Evolutionary conservation across 2,329 filamentous ascomycete species (phyloP).

Genomic region (Leptographium lundbergii): DNA sequence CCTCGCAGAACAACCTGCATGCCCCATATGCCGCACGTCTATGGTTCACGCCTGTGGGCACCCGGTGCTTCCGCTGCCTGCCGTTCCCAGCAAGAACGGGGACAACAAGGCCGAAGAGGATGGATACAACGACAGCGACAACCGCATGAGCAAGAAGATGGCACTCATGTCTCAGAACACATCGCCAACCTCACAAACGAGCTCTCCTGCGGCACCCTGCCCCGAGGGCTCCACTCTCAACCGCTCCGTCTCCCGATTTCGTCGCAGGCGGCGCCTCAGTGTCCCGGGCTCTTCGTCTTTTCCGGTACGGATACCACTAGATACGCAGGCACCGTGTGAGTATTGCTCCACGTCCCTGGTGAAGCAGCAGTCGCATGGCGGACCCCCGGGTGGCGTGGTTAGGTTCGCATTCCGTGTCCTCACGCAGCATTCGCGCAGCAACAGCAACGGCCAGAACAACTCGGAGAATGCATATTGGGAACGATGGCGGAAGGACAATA

Average conservation of each 20-base stretch:
- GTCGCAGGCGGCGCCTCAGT: neutral
- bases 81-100: too few relatives aligned
- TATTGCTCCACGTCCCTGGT: neutral
- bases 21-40: constrained; percentile 26
- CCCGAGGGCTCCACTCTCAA: neutral
- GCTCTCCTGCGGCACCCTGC: neutral
- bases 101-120: neutral
- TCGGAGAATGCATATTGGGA: constrained; percentile 3
- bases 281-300: neutral
- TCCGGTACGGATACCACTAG: neutral
- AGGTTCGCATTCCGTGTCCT: neutral
- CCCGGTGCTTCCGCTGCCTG: constrained; percentile 17
- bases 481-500: constrained; percentile 2
- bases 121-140: neutral
- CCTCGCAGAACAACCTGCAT: constrained; percentile 21
- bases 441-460: neutral
- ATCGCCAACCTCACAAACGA: neutral
- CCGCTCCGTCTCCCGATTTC: neutral
- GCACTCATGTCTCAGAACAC: neutral
- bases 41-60: constrained; percentile 21
- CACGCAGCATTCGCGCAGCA: neutral
- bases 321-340: neutral
- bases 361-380: neutral
- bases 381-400: neutral
- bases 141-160: neutral